phyloP scores from a whole-genome alignment of 441 rosid species.

The Gossypium gossypioides region DNA sequence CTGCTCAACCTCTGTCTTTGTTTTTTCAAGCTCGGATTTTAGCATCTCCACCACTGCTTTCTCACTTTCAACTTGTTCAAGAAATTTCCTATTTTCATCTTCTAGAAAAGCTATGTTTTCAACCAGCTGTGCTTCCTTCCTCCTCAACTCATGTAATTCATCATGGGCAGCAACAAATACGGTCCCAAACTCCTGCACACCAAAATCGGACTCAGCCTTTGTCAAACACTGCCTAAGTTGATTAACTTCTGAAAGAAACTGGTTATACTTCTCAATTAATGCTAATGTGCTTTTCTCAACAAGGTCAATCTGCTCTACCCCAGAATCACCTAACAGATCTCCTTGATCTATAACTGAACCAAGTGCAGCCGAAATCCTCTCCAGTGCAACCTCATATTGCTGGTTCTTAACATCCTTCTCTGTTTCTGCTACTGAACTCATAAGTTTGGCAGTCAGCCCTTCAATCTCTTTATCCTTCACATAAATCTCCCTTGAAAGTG shows the following conservation, averaged over 20 bases:
- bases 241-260: constrained; percentile 53
- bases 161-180: constrained; percentile 52
- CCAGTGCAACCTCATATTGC: constrained; percentile 37
- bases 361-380: constrained; percentile 56
- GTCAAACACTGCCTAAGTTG: constrained; percentile 60
- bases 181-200: constrained; percentile 39
- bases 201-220: constrained; percentile 32
- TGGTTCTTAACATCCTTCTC: constrained; percentile 21
- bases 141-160: constrained; percentile 50
- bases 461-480: constrained; percentile 50
- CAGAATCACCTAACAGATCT: constrained; percentile 48
- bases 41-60: constrained; percentile 32
- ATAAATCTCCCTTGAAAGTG: constrained; percentile 34
- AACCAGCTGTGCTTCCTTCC: constrained; percentile 40
- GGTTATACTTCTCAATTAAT: constrained; percentile 54
- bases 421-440: constrained; percentile 8
- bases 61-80: constrained; percentile 50
- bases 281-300: constrained; percentile 43
- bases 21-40: constrained; percentile 38
- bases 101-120: constrained; percentile 44
- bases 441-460: constrained; percentile 42
- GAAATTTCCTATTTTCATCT: constrained; percentile 45
- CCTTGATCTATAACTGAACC: constrained; percentile 47
- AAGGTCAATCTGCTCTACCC: constrained; percentile 39
- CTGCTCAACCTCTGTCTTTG: constrained; percentile 55